Evolutionary conservation across 345 rosid genomes (phyloP), one percentile per base, ranked within the genome.

Genomic region (Ailanthus altissimus): DNA sequence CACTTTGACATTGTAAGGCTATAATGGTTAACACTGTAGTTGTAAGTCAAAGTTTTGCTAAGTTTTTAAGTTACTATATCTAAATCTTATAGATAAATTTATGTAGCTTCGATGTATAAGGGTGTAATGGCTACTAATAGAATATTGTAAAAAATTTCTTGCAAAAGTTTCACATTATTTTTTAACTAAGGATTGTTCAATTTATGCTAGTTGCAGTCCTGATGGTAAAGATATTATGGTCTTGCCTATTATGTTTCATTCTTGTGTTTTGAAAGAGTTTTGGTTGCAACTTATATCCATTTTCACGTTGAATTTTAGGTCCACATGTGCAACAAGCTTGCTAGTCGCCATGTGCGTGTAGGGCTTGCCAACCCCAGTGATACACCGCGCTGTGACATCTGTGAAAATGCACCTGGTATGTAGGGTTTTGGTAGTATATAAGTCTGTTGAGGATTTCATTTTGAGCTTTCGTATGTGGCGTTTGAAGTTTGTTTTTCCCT

Each of bases 381-480:
- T 77, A 93, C 88, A 16, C 95, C 90, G 0, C 90, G 92, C 56
- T 92, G 97, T 78, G 97, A 92, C 80, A 92, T 90, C 67, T 92
- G 97, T 75, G 95, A 92, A 81, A 90, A 81, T 83, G 93, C 93
- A 53, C 95, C 97, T 80, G 97, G 95, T 92, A 84, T 80, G 80
- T 57, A 53, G 51, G 64, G 45, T 61, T 75, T 77, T 25, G 58
- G 47, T 74, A 43, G 18, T 49, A 60, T 70, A 1, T 46, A 26
- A 2, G 51, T 57, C 63, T 8, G 69, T 26, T n/a, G 56, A 25
- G 28, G 49, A 42, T 72, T 32, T 11, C 21, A 20, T 57, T 50
- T 25, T 67, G 62, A 50, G 50, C 6, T 15, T 63, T 42, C 60
- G 25, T 60, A n/a, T 1, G 11, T n/a, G 50, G 51, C n/a, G 26